Evolutionary conservation across 257 asterid genomes (phyloP).

Genomic region (Avicennia marina): DNA sequence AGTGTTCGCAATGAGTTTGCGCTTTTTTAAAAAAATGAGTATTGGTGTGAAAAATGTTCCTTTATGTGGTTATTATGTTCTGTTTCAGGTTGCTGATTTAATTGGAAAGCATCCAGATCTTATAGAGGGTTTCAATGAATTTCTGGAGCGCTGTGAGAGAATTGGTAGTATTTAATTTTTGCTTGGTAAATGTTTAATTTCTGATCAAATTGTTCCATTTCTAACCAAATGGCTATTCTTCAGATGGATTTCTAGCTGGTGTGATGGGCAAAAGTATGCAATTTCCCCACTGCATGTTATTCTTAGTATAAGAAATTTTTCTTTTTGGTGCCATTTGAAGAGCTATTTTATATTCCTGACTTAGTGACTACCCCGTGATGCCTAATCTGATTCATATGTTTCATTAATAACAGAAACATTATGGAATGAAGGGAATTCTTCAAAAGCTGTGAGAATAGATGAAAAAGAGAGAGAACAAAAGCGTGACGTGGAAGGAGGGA

Average conservation of each 20-base stretch:
- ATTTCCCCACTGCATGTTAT: too few species aligned
- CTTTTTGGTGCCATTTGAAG: slow-evolving; percentile 4
- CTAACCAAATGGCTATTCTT: slow-evolving; percentile 34
- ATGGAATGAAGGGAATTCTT: slow-evolving; percentile 78
- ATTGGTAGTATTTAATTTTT: slow-evolving; percentile 50
- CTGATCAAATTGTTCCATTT: slow-evolving; percentile 9
- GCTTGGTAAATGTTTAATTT: slow-evolving; percentile 5
- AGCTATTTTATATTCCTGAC: slow-evolving; percentile 5
- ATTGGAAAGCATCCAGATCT: slow-evolving; percentile 92
- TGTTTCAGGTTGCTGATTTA: slow-evolving; percentile 71
- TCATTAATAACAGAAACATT: slow-evolving; percentile 51
- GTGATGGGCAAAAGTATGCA: slow-evolving; percentile 89
- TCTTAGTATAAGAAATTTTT: neutral
- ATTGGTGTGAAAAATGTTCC: too few species aligned
- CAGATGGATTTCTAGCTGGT: slow-evolving; percentile 97
- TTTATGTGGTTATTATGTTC: slow-evolving; percentile 14
- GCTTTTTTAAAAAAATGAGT: too few species aligned
- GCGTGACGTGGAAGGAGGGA: slow-evolving; percentile 75
- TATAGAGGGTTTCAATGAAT: slow-evolving; percentile 79
- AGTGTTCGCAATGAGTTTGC: too few species aligned
- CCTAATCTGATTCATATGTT: too few species aligned
- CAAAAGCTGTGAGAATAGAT: slow-evolving; percentile 53
- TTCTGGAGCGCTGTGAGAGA: slow-evolving; percentile 86
- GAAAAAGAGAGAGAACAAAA: slow-evolving; percentile 82
- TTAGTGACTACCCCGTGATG: too few species aligned